Conservation (phyloP, 345 rosid species). For the Boechera stricta region DNA sequence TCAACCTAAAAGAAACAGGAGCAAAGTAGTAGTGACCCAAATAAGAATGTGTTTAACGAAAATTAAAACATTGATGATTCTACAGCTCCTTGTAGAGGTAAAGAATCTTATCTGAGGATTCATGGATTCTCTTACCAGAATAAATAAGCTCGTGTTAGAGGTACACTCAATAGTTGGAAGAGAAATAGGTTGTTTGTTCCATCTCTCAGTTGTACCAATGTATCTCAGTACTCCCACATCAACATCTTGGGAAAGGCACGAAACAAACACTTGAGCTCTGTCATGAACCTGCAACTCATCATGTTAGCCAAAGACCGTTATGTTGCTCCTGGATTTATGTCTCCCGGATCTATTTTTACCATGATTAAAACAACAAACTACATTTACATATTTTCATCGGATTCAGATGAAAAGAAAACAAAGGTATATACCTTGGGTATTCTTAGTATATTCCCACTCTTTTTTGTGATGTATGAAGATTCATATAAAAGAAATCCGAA, state of each 20-base stretch:
- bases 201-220: conserved; percentile 71
- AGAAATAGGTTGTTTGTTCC: conserved; percentile 65
- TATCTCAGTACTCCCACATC: conserved; percentile 51
- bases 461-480: conserved; percentile 54
- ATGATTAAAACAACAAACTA: background rate
- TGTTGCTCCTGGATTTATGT: background rate
- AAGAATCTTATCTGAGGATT: background rate
- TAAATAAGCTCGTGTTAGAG: conserved; percentile 61
- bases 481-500: conserved; percentile 81
- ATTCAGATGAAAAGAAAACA: conserved; percentile 25
- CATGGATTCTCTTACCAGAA: conserved; percentile 60
- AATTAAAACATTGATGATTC: background rate
- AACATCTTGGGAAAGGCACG: conserved; percentile 55
- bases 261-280: conserved; percentile 81
- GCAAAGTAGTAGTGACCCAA: background rate
- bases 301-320: conserved; percentile 21
- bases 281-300: conserved; percentile 74
- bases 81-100: conserved; percentile 5
- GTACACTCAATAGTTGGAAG: conserved; percentile 64
- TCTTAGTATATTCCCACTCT: conserved; percentile 54
- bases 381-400: background rate
- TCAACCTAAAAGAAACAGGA: conserved; percentile 68
- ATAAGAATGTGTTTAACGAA: background rate
- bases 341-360: background rate
- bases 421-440: conserved; percentile 67